phyloP scores from a whole-genome alignment of 177 flowering plant genomes.

The Vitis hybrid region DNA sequence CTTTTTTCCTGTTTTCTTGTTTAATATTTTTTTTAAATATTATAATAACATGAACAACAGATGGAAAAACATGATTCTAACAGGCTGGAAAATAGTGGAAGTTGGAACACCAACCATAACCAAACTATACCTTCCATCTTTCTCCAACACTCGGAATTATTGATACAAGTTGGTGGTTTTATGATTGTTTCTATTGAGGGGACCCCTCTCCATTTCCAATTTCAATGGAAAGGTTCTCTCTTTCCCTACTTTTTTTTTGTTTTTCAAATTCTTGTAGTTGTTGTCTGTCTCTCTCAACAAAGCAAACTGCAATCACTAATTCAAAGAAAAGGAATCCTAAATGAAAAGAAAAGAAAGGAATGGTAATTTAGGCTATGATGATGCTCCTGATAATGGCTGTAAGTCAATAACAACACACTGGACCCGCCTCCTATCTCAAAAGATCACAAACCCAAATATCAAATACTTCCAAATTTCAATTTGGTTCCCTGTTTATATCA shows the following conservation, averaged over 20 bases:
- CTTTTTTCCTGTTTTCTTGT: too few species aligned
- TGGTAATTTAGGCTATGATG: constrained; percentile 26
- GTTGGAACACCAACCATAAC: constrained; percentile 4
- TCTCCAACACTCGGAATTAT: constrained; percentile 8
- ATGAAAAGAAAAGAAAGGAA: neutral
- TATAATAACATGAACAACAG: neutral
- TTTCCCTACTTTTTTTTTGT: neutral
- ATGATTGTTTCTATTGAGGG: constrained; percentile 13
- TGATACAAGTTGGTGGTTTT: constrained; percentile 9
- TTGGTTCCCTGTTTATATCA: constrained; percentile 5
- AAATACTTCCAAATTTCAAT: constrained; percentile 2
- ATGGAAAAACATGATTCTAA: constrained; percentile 1
- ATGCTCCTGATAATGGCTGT: constrained; percentile 17
- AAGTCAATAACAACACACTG: constrained; percentile 7
- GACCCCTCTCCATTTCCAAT: neutral
- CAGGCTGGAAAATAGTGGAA: constrained; percentile 13
- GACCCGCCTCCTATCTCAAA: constrained; percentile 11
- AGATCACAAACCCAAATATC: neutral
- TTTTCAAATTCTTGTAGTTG: neutral
- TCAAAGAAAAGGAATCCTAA: neutral
- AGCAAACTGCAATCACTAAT: neutral
- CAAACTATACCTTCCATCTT: constrained; percentile 7
- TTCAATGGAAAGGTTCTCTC: neutral
- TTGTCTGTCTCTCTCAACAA: neutral
- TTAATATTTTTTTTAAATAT: neutral